Percentiles rank a stretch among this genome's conserved stretches.
These are phyloP conservation scores for Cyberlindnera mississippiensis DNA, from an alignment of 805 yeast species.

Conservation along the genomic window DNA sequence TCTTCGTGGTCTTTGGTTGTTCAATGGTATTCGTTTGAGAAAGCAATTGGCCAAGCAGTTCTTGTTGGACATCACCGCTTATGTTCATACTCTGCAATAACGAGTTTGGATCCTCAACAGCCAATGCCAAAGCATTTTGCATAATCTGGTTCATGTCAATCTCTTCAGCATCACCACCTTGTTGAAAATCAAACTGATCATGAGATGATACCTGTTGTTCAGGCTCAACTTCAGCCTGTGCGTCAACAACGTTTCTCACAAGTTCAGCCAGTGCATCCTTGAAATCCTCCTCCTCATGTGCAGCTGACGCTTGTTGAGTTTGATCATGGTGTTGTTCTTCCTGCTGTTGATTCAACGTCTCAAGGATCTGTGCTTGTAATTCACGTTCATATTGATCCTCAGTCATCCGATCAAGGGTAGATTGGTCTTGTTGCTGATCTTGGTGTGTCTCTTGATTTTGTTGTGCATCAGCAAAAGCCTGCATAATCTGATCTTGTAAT, in stretches of 20 bases:
- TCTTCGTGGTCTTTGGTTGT: constrained; percentile 13
- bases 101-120: constrained; percentile 56
- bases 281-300: constrained; percentile 22
- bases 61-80: constrained; percentile 13
- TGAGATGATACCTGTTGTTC: constrained; percentile 3
- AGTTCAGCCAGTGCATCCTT: constrained; percentile 53
- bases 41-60: constrained; percentile 21
- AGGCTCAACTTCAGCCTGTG: constrained; percentile 20
- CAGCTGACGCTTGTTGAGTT: constrained; percentile 1
- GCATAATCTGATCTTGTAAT: constrained; percentile 24
- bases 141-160: constrained; percentile 68
- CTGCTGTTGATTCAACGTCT: constrained; percentile 19
- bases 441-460: constrained; percentile 6
- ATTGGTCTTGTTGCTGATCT: constrained; percentile 3
- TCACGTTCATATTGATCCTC: constrained; percentile 20
- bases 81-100: constrained; percentile 36
- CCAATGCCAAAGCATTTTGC: constrained; percentile 75
- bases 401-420: neutral
- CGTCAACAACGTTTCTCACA: constrained; percentile 51
- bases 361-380: constrained; percentile 22
- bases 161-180: constrained; percentile 35
- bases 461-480: constrained; percentile 20
- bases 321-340: constrained; percentile 4
- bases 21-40: constrained; percentile 23
- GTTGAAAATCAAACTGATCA: neutral